A percentile compares a stretch with the other conserved stretches of the same genome.
Conservation (phyloP, 2,329 filamentous ascomycete species). For the Fusarium kyushuense region DNA sequence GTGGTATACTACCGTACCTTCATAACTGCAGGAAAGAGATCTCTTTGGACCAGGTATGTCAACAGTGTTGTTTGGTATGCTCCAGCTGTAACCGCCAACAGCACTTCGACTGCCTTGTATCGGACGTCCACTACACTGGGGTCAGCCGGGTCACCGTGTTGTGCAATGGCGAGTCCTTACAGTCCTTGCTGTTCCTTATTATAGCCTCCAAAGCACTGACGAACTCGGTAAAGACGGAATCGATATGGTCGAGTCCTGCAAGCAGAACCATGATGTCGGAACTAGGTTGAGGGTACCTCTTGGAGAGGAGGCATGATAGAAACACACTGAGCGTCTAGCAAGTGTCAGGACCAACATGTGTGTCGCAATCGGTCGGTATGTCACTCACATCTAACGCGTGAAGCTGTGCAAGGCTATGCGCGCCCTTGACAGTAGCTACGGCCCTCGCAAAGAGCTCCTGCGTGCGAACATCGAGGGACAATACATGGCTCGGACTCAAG, state of each 20-base stretch:
- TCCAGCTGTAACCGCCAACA: constrained; percentile 88
- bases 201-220: constrained; percentile 84
- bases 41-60: constrained; percentile 94
- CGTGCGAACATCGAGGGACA: constrained; percentile 81
- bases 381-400: constrained; percentile 85
- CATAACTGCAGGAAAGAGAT: constrained; percentile 94
- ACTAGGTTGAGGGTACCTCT: constrained; percentile 94
- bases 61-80: constrained; percentile 95
- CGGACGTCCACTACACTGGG: constrained; percentile 74
- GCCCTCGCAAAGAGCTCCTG: constrained; percentile 82
- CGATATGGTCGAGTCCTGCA: constrained; percentile 88
- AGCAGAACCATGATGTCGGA: constrained; percentile 93
- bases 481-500: constrained; percentile 79
- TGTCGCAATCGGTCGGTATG: constrained; percentile 51
- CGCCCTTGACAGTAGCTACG: constrained; percentile 74
- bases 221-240: constrained; percentile 88
- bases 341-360: constrained; percentile 38
- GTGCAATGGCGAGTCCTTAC: constrained; percentile 60
- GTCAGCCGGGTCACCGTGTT: constrained; percentile 43
- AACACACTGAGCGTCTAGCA: constrained; percentile 87
- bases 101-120: constrained; percentile 82
- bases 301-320: constrained; percentile 82
- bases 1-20: constrained; percentile 70
- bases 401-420: constrained; percentile 71
- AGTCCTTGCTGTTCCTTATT: constrained; percentile 78